A percentile compares a stretch with the other conserved stretches of the same genome.
Conservation (phyloP, 2,329 filamentous ascomycete genomes). For the Plenodomus lindquistii region DNA sequence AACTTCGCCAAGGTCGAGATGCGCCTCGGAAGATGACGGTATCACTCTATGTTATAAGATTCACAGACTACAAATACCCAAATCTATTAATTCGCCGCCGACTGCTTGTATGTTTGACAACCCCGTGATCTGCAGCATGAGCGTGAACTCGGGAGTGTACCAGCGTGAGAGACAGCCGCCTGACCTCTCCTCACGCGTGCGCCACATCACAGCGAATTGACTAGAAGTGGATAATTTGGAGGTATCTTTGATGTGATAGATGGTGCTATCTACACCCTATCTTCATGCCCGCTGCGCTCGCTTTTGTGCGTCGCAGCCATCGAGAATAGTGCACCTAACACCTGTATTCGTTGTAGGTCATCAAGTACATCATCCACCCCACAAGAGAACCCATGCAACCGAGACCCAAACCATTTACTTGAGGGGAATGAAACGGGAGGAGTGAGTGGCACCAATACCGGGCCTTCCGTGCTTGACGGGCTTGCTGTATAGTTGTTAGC, state of each 20-base stretch:
- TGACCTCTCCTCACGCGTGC: background rate
- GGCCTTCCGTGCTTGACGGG: slow-evolving; percentile 99
- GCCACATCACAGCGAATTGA: background rate
- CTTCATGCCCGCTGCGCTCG: slow-evolving; percentile 33
- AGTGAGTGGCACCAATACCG: slow-evolving; percentile 99
- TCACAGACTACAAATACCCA: slow-evolving; percentile 19
- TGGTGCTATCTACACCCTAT: slow-evolving; percentile 37
- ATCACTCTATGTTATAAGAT: slow-evolving; percentile 2
- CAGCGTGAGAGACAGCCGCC: background rate
- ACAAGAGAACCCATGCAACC: slow-evolving; percentile 47
- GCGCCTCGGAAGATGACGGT: slow-evolving; percentile 67
- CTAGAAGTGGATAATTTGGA: slow-evolving; percentile 12
- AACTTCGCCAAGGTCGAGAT: slow-evolving; percentile 88
- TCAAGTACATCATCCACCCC: slow-evolving; percentile 45
- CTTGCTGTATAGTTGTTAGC: slow-evolving; percentile 69
- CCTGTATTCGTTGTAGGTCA: slow-evolving; percentile 45
- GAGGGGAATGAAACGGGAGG: slow-evolving; percentile 99
- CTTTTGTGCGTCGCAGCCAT: slow-evolving; percentile 38
- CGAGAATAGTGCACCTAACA: slow-evolving; percentile 44
- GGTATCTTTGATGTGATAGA: slow-evolving; percentile 37
- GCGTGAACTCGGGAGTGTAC: background rate
- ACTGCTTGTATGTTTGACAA: background rate
- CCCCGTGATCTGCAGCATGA: background rate
- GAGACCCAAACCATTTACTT: slow-evolving; percentile 69
- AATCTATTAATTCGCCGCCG: background rate